These are phyloP conservation scores for Arthrinium puccinioides DNA, from an alignment of 2,329 filamentous ascomycete genomes.

Conservation along the genomic window DNA sequence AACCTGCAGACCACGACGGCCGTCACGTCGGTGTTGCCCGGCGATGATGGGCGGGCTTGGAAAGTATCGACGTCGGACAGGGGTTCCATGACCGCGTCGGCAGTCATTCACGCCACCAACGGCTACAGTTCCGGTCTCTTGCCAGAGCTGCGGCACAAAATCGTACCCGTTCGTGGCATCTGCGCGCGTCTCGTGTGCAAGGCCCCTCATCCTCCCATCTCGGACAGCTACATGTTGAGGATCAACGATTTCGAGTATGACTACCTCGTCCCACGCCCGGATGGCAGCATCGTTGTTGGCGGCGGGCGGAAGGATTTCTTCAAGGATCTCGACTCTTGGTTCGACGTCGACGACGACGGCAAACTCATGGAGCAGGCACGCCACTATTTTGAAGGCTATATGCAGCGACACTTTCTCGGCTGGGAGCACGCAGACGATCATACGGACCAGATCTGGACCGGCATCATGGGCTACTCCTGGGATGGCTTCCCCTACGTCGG, in stretches of 20 bases:
- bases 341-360: conserved; percentile 33
- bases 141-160: conserved; percentile 3
- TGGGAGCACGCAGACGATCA: conserved; percentile 35
- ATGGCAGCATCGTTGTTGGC: conserved; percentile 35
- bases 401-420: conserved; percentile 35
- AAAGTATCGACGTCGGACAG: background rate
- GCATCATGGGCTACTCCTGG: conserved; percentile 14
- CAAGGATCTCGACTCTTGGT: conserved; percentile 29
- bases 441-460: conserved; percentile 32
- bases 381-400: conserved; percentile 35
- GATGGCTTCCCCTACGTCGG: conserved; percentile 21
- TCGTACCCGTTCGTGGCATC: conserved; percentile 5
- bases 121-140: conserved; percentile 5
- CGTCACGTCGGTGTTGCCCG: background rate
- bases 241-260: conserved; percentile 14
- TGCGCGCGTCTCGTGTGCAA: conserved; percentile 10
- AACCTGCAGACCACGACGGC: conserved; percentile 6
- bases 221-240: conserved; percentile 14
- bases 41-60: background rate
- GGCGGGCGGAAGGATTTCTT: conserved; percentile 29
- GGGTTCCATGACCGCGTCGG: conserved; percentile 1
- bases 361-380: conserved; percentile 29
- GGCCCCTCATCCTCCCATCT: conserved; percentile 5
- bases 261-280: conserved; percentile 32
- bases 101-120: conserved; percentile 6